Conservation (phyloP, 176 grass and related monocot species). For the Lolium perenne region DNA sequence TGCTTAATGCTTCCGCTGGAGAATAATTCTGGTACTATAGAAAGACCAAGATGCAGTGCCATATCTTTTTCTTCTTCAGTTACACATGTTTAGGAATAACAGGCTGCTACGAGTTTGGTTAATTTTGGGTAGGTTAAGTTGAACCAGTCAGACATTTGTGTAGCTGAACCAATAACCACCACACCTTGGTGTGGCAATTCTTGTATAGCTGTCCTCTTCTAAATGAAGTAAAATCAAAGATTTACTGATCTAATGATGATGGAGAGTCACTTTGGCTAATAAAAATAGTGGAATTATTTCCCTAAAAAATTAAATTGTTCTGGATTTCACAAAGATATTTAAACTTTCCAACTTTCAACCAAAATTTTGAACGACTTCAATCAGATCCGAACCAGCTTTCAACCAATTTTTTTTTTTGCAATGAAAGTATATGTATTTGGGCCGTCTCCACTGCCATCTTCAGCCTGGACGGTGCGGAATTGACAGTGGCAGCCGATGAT, state of each 20-base stretch:
- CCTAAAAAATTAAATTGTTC: too few species aligned
- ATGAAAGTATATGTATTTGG: too few species aligned
- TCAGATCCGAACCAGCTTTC: too few species aligned
- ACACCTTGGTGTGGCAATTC: neutral
- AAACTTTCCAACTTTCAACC: too few species aligned
- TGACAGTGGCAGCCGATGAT: too few species aligned
- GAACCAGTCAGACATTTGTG: constrained; percentile 22
- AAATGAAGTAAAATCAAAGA: neutral
- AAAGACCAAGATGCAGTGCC: neutral
- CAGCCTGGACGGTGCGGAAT: too few species aligned
- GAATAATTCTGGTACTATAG: constrained; percentile 19
- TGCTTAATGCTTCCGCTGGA: neutral
- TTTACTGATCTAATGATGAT: neutral
- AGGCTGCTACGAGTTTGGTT: constrained; percentile 20
- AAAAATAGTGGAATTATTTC: too few species aligned
- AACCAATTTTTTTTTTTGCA: too few species aligned
- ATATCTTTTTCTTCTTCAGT: neutral
- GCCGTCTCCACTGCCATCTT: too few species aligned
- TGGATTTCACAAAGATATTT: too few species aligned
- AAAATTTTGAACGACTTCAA: too few species aligned
- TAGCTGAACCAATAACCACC: constrained; percentile 41
- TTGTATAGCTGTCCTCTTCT: constrained; percentile 42
- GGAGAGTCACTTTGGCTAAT: too few species aligned
- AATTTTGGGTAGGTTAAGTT: neutral
- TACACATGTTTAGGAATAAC: constrained; percentile 28